Conservation (phyloP, 2,329 filamentous ascomycete genomes). For the Volutella citrinella region DNA sequence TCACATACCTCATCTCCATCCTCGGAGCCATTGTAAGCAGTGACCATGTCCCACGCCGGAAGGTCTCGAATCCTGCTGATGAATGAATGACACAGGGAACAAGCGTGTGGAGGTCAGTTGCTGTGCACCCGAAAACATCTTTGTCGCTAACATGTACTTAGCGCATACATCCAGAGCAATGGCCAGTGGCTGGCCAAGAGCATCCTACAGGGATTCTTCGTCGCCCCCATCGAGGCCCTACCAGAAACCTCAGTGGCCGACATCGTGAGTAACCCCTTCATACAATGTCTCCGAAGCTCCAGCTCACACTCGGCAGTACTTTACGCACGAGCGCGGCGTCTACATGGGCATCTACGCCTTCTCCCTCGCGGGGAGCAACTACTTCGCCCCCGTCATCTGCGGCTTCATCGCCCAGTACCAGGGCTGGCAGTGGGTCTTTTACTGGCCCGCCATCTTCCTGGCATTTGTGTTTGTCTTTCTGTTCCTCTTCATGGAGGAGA, state of each 20-base stretch:
- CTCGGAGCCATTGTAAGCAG: constrained; percentile 18
- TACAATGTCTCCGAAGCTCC: not conserved
- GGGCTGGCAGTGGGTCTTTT: constrained; percentile 10
- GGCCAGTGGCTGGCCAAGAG: not conserved
- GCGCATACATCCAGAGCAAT: too few relatives aligned
- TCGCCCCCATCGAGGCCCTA: not conserved
- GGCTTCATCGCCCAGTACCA: constrained; percentile 9
- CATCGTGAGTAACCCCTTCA: not conserved
- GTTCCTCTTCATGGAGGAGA: constrained; percentile 10
- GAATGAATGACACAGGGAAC: not conserved
- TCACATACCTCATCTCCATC: constrained; percentile 34
- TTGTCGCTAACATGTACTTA: too few relatives aligned
- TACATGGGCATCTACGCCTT: constrained; percentile 9
- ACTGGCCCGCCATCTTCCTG: constrained; percentile 9
- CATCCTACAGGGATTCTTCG: not conserved
- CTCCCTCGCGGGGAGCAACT: constrained; percentile 5
- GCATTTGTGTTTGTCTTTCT: constrained; percentile 4
- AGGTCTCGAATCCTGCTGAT: not conserved
- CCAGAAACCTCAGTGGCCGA: not conserved
- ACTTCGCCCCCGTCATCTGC: constrained; percentile 5
- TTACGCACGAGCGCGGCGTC: constrained; percentile 9
- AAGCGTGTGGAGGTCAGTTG: too few relatives aligned
- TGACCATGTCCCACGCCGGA: not conserved
- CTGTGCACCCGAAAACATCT: not conserved
- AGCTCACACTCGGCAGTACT: constrained; percentile 4